Conservation (phyloP, 805 yeast species). For the Saccharomycopsis sp. region DNA sequence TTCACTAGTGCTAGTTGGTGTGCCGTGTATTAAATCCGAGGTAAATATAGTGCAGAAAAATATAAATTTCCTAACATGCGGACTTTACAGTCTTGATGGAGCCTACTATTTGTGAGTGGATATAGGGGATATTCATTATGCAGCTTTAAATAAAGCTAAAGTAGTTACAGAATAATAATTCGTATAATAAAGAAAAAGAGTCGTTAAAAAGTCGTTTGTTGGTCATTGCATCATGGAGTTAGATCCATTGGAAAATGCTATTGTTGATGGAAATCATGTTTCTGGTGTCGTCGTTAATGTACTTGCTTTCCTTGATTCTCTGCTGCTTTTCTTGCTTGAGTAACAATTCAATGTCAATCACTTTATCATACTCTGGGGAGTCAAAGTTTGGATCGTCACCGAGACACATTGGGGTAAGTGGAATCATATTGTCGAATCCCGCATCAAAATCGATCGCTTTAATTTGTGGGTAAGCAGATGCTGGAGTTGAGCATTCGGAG, state of each 20-base stretch:
- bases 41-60: not conserved
- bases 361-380: constrained; percentile 11
- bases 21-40: not conserved
- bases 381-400: constrained; percentile 17
- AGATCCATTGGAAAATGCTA: not conserved
- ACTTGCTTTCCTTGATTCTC: constrained; percentile 3
- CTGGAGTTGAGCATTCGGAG: not conserved
- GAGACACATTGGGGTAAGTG: constrained; percentile 10
- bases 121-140: too few species aligned
- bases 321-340: constrained; percentile 7
- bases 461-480: not conserved
- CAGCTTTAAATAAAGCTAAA: too few species aligned
- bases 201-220: not conserved
- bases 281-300: not conserved
- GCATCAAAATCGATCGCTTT: not conserved
- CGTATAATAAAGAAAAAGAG: too few species aligned
- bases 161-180: too few species aligned
- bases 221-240: not conserved
- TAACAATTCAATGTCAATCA: constrained; percentile 16
- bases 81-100: not conserved
- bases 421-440: not conserved
- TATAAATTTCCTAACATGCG: not conserved
- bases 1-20: not conserved
- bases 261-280: not conserved
- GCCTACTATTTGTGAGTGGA: too few species aligned